Percentiles rank a stretch among this genome's conserved stretches.
These are phyloP conservation scores for Cladosporium halotolerans DNA, from an alignment of 2,329 filamentous ascomycete species.

Conservation along the genomic window DNA sequence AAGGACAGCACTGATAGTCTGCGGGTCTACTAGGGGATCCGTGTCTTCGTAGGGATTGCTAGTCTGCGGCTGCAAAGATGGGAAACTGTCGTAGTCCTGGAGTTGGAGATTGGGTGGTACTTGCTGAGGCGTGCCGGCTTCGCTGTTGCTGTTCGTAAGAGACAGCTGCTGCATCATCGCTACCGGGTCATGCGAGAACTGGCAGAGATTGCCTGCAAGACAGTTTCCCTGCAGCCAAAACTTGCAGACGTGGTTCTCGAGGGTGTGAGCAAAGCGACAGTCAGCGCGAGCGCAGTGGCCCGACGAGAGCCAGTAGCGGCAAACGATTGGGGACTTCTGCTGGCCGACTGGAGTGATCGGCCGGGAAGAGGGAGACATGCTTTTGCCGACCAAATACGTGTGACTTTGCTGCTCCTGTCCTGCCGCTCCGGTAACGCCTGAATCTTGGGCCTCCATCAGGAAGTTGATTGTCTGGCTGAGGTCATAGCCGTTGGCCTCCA, in stretches of 20 bases:
- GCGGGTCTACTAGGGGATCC: slow-evolving; percentile 28
- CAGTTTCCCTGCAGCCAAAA: slow-evolving; percentile 97
- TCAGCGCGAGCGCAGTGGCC: slow-evolving; percentile 94
- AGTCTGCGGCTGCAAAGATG: slow-evolving; percentile 54
- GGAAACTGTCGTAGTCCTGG: slow-evolving; percentile 80
- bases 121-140: slow-evolving; percentile 56
- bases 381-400: slow-evolving; percentile 78
- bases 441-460: slow-evolving; percentile 68
- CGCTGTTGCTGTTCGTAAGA: slow-evolving; percentile 49
- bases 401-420: slow-evolving; percentile 48
- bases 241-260: slow-evolving; percentile 97
- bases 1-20: slow-evolving; percentile 39
- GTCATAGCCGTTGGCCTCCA: slow-evolving; percentile 86
- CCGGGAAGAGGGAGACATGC: slow-evolving; percentile 65
- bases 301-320: slow-evolving; percentile 93
- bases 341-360: slow-evolving; percentile 71
- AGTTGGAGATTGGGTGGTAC: slow-evolving; percentile 67
- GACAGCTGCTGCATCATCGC: slow-evolving; percentile 75
- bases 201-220: slow-evolving; percentile 84
- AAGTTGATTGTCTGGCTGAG: slow-evolving; percentile 84
- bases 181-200: slow-evolving; percentile 94
- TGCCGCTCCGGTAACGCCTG: slow-evolving; percentile 35
- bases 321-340: slow-evolving; percentile 80
- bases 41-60: slow-evolving; percentile 39
- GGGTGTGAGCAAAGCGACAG: slow-evolving; percentile 93